Conservation (phyloP, 495 filamentous ascomycete species). For the Neurospora terricola region DNA sequence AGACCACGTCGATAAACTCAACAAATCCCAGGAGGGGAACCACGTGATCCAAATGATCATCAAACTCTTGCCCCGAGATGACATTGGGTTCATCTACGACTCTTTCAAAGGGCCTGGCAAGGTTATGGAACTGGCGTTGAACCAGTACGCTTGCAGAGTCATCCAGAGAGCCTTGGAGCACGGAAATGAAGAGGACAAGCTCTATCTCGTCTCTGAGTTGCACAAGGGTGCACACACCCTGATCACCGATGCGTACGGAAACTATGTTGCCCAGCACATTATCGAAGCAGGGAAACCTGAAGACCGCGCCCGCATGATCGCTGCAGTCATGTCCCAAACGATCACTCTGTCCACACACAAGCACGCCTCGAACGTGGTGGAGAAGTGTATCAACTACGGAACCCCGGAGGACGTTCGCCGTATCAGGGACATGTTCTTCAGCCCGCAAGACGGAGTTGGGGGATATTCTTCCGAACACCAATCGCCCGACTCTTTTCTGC, state of each 20-base stretch:
- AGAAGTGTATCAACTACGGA: constrained; percentile 79
- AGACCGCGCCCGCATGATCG: constrained; percentile 65
- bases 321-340: constrained; percentile 59
- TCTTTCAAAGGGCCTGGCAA: constrained; percentile 58
- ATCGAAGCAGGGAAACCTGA: constrained; percentile 72
- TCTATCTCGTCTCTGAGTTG: constrained; percentile 66
- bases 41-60: constrained; percentile 96
- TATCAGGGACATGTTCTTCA: constrained; percentile 60
- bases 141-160: constrained; percentile 86
- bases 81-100: constrained; percentile 83
- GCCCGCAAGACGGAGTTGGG: constrained; percentile 41
- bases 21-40: constrained; percentile 89
- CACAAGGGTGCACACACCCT: constrained; percentile 60
- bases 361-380: constrained; percentile 94
- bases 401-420: constrained; percentile 55
- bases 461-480: neutral
- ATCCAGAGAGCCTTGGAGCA: constrained; percentile 89
- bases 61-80: constrained; percentile 68
- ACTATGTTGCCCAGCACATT: constrained; percentile 94
- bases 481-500: constrained; percentile 49
- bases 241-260: constrained; percentile 85
- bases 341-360: constrained; percentile 85
- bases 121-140: constrained; percentile 66
- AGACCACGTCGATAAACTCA: constrained; percentile 64
- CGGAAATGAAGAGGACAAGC: constrained; percentile 62